A percentile compares a stretch with the other conserved stretches of the same genome.
Conservation (phyloP, 768 basidiomycete species). For the Lyophyllum decastes region DNA sequence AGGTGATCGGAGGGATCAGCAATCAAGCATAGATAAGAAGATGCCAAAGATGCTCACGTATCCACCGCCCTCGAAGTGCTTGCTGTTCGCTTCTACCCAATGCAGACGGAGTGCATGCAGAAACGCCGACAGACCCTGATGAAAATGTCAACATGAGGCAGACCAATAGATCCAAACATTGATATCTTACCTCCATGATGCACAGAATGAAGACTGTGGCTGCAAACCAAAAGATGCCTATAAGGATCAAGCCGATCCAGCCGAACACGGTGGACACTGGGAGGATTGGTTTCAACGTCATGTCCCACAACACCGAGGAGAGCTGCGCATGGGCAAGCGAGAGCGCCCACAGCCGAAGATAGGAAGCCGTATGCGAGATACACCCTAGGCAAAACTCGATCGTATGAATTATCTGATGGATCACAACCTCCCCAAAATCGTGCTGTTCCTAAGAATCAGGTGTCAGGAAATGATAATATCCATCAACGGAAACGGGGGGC, state of each 20-base stretch:
- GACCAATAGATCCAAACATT: constrained; percentile 15
- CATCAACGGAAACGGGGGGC: constrained; percentile 28
- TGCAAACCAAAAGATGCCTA: constrained; percentile 74
- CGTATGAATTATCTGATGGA: constrained; percentile 98
- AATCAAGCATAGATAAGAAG: constrained; percentile 21
- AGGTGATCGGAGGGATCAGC: constrained; percentile 14
- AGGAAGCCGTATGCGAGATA: constrained; percentile 96
- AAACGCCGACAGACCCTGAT: constrained; percentile 91
- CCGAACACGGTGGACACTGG: constrained; percentile 63
- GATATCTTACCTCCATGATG: constrained; percentile 86
- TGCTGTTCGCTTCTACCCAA: constrained; percentile 98
- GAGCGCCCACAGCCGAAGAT: constrained; percentile 94
- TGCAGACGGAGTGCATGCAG: constrained; percentile 94
- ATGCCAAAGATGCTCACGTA: constrained; percentile 51
- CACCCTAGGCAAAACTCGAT: constrained; percentile 99
- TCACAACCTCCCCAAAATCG: constrained; percentile 92
- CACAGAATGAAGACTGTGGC: constrained; percentile 80
- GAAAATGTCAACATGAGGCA: constrained; percentile 16
- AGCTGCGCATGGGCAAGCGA: constrained; percentile 98
- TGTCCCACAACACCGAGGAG: constrained; percentile 89
- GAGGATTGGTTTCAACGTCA: constrained; percentile 74
- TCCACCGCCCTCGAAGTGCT: constrained; percentile 90
- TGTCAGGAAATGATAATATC: constrained; percentile 9
- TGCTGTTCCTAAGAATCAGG: constrained; percentile 62
- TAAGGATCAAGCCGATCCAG: constrained; percentile 48